Conservation (phyloP, 2,329 filamentous ascomycete species). For the Aspergillus aculeatinus region DNA sequence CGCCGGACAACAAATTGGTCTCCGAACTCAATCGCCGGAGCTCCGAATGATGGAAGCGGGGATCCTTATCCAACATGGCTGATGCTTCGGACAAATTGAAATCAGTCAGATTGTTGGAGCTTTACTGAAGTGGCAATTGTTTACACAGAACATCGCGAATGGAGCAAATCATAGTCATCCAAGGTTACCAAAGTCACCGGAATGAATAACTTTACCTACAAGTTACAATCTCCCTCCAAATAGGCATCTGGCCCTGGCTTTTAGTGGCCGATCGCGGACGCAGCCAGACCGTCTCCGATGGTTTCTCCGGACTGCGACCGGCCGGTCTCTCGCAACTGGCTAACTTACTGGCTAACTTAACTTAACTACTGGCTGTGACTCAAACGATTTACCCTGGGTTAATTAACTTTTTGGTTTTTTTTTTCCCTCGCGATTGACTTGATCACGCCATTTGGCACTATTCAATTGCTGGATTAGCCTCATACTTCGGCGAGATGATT, state of each 20-base stretch:
- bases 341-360: too few relatives aligned
- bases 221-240: neutral
- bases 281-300: neutral
- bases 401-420: neutral
- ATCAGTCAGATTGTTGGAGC: neutral
- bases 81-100: neutral
- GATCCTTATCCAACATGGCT: neutral
- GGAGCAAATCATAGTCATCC: too few relatives aligned
- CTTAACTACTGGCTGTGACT: too few relatives aligned
- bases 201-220: too few relatives aligned
- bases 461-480: neutral
- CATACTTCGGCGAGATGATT: neutral
- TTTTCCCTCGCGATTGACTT: neutral
- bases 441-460: constrained; percentile 11
- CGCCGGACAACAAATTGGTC: neutral
- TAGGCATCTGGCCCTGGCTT: neutral
- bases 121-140: neutral
- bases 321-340: too few relatives aligned
- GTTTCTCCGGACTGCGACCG: constrained; percentile 2
- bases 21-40: neutral
- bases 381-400: too few relatives aligned
- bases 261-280: constrained; percentile 10
- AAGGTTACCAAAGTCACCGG: neutral
- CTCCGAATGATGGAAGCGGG: neutral
- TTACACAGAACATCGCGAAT: neutral